These are phyloP conservation scores for Xanthoconium stramineum DNA, from an alignment of 768 basidiomycete genomes.

Conservation along the genomic window DNA sequence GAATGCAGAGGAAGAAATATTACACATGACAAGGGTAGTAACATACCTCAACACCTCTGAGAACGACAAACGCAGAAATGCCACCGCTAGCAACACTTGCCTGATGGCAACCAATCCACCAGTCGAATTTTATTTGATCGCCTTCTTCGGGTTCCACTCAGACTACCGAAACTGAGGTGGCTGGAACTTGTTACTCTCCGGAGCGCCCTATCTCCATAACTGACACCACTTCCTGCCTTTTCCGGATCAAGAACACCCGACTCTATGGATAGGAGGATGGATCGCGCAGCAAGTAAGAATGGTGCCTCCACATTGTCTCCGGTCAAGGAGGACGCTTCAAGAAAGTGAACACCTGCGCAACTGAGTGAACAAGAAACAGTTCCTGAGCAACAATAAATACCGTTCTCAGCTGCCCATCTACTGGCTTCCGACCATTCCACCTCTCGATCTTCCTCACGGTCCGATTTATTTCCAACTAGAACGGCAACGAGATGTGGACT, in stretches of 20 bases:
- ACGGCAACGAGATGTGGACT: conserved; percentile 89
- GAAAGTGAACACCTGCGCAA: conserved; percentile 80
- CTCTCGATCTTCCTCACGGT: conserved; percentile 90
- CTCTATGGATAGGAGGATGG: conserved; percentile 88
- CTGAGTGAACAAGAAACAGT: conserved; percentile 3
- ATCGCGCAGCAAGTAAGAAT: conserved; percentile 82
- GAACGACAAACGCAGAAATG: neutral
- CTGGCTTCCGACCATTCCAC: conserved; percentile 96
- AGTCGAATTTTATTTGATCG: conserved; percentile 56
- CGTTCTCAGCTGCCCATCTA: conserved; percentile 93
- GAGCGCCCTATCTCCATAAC: conserved; percentile 92
- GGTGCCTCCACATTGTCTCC: conserved; percentile 95
- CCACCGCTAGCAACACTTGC: conserved; percentile 57
- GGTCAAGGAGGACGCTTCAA: conserved; percentile 88
- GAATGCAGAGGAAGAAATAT: conserved; percentile 8
- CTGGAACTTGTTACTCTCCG: conserved; percentile 90
- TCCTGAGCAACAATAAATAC: conserved; percentile 39
- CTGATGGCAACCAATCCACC: conserved; percentile 60
- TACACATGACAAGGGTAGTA: conserved; percentile 2
- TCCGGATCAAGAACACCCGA: conserved; percentile 90
- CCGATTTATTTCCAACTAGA: conserved; percentile 93
- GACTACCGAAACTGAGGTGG: conserved; percentile 79
- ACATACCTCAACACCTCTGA: conserved; percentile 16
- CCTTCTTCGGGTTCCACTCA: conserved; percentile 64
- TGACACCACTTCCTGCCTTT: conserved; percentile 91